Conservation (phyloP, 2,329 filamentous ascomycete genomes). For the Fusarium praegraminearum region DNA sequence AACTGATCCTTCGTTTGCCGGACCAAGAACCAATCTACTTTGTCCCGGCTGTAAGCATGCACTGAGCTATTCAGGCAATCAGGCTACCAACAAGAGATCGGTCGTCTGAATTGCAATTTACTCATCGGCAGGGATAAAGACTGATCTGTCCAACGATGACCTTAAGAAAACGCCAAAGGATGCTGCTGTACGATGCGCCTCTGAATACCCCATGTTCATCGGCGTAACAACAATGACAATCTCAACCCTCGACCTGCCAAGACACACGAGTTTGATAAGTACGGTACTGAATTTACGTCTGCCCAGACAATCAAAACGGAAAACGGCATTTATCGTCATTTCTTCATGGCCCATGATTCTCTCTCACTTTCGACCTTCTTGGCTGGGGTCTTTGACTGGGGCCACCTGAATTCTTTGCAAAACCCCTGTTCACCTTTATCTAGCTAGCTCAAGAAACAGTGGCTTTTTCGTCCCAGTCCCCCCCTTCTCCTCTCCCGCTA, state of each 20-base stretch:
- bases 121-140: slow-evolving; percentile 19
- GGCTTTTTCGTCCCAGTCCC: slow-evolving; percentile 27
- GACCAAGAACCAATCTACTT: slow-evolving; percentile 11
- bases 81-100: slow-evolving; percentile 2
- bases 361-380: slow-evolving; percentile 16
- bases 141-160: slow-evolving; percentile 18
- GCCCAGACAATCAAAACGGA: slow-evolving; percentile 33
- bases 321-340: slow-evolving; percentile 24
- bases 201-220: neutral
- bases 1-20: slow-evolving; percentile 14
- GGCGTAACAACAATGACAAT: neutral
- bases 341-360: slow-evolving; percentile 6
- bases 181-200: neutral
- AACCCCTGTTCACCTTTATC: slow-evolving; percentile 25
- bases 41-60: neutral
- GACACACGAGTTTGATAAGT: neutral
- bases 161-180: slow-evolving; percentile 24
- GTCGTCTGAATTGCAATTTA: slow-evolving; percentile 18
- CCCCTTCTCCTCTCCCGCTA: slow-evolving; percentile 16
- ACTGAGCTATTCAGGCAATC: neutral
- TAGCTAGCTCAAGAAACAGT: slow-evolving; percentile 22
- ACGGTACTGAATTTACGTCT: slow-evolving; percentile 14
- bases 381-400: slow-evolving; percentile 19
- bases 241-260: slow-evolving; percentile 20
- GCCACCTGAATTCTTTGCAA: slow-evolving; percentile 29